A percentile compares a stretch with the other conserved stretches of the same genome.
phyloP scores from a whole-genome alignment of 805 yeast species.

The Wickerhamomyces kurtzmanii region DNA sequence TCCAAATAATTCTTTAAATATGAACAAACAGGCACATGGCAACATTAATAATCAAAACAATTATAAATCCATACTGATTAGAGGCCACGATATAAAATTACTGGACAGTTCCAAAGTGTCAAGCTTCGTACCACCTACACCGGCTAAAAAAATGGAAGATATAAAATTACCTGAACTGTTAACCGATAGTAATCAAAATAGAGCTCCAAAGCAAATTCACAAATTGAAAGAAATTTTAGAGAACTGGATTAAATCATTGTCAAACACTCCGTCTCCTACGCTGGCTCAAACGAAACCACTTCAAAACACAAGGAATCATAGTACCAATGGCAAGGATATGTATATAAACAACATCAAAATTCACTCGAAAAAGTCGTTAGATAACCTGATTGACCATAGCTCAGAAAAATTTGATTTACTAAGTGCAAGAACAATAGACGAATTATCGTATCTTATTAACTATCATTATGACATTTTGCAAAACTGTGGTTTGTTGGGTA shows the following conservation, averaged over 20 bases:
- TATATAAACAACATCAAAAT: too few relatives aligned
- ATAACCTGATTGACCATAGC: conserved; percentile 9
- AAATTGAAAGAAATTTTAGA: conserved; percentile 9
- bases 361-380: conserved; percentile 6
- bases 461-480: conserved; percentile 29
- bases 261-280: too few relatives aligned
- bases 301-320: not conserved
- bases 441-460: conserved; percentile 45
- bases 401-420: conserved; percentile 49
- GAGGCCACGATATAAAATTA: conserved; percentile 22
- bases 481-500: conserved; percentile 11
- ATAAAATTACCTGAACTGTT: not conserved
- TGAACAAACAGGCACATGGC: not conserved
- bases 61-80: too few relatives aligned
- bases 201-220: not conserved
- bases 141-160: conserved; percentile 50
- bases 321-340: not conserved
- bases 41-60: not conserved
- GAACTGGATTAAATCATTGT: conserved; percentile 19
- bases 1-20: conserved; percentile 18
- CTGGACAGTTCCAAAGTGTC: conserved; percentile 34
- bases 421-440: conserved; percentile 64
- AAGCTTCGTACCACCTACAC: conserved; percentile 55
- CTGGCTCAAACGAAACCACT: conserved; percentile 9
- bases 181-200: not conserved